These are phyloP conservation scores for Aureobasidium sp. DNA, from an alignment of 2,329 filamentous ascomycete genomes.

Conservation along the genomic window DNA sequence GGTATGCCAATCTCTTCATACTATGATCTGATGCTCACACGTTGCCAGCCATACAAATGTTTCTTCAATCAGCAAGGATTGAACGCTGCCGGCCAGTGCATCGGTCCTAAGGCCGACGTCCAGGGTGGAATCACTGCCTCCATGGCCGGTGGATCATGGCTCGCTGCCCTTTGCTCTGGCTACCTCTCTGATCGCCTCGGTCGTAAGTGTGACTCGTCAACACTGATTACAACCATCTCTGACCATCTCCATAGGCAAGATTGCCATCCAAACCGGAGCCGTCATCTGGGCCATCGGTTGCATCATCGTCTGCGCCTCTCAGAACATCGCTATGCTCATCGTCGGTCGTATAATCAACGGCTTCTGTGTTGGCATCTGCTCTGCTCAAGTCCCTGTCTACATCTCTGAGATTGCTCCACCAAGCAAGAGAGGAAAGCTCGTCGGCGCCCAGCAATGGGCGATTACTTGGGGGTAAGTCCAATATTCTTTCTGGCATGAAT, in stretches of 20 bases:
- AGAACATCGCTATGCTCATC: conserved; percentile 63
- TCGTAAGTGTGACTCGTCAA: conserved; percentile 35
- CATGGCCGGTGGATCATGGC: conserved; percentile 63
- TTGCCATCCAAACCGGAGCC: conserved; percentile 12
- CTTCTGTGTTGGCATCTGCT: conserved; percentile 64
- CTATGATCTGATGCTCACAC: neutral
- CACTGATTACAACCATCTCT: conserved; percentile 26
- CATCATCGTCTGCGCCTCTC: conserved; percentile 53
- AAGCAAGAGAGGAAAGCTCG: conserved; percentile 53
- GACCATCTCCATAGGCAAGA: neutral
- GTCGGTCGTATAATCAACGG: conserved; percentile 64
- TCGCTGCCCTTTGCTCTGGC: conserved; percentile 54
- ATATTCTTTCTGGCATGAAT: too few species aligned
- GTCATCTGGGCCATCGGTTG: conserved; percentile 49
- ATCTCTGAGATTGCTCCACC: conserved; percentile 57
- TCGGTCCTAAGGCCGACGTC: conserved; percentile 44
- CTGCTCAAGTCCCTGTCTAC: conserved; percentile 61
- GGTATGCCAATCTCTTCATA: conserved; percentile 39
- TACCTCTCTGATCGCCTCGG: conserved; percentile 50
- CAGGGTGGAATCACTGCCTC: conserved; percentile 64
- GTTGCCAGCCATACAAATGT: conserved; percentile 1
- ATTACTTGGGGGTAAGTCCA: conserved; percentile 44
- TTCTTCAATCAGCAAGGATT: conserved; percentile 16
- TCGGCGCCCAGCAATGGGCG: conserved; percentile 65
- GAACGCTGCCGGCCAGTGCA: conserved; percentile 35